Conservation (phyloP, 2,329 filamentous ascomycete species). For the Penicillium decumbens region DNA sequence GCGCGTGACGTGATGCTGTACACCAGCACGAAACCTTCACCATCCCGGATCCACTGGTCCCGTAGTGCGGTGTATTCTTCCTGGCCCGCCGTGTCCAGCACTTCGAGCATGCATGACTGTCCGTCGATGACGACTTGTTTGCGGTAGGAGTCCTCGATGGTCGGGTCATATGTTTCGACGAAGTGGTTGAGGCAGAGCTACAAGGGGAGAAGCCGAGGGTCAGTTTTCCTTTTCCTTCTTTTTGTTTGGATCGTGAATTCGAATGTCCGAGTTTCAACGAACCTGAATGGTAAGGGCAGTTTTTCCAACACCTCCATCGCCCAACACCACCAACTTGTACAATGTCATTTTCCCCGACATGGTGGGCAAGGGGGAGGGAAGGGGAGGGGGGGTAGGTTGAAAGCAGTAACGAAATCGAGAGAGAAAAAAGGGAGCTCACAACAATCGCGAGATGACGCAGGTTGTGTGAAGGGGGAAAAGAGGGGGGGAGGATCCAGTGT, state of each 20-base stretch:
- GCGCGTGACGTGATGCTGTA: slow-evolving; percentile 98
- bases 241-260: neutral
- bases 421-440: neutral
- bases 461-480: slow-evolving; percentile 3
- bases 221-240: slow-evolving; percentile 4
- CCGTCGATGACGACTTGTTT: slow-evolving; percentile 80
- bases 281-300: slow-evolving; percentile 85
- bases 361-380: slow-evolving; percentile 27
- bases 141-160: slow-evolving; percentile 64
- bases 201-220: neutral
- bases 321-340: slow-evolving; percentile 93
- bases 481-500: slow-evolving; percentile 11
- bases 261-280: slow-evolving; percentile 16
- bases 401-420: neutral
- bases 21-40: slow-evolving; percentile 94
- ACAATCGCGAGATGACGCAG: slow-evolving; percentile 4
- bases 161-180: slow-evolving; percentile 78
- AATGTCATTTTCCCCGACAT: slow-evolving; percentile 94
- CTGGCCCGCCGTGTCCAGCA: slow-evolving; percentile 93
- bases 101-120: slow-evolving; percentile 95
- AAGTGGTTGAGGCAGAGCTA: slow-evolving; percentile 96
- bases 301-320: slow-evolving; percentile 90
- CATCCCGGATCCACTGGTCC: slow-evolving; percentile 97
- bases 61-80: slow-evolving; percentile 96
- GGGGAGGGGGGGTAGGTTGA: neutral